These are phyloP conservation scores for Ploettnerulaceae sp. DNA, from an alignment of 2,329 filamentous ascomycete genomes.

Conservation along the genomic window DNA sequence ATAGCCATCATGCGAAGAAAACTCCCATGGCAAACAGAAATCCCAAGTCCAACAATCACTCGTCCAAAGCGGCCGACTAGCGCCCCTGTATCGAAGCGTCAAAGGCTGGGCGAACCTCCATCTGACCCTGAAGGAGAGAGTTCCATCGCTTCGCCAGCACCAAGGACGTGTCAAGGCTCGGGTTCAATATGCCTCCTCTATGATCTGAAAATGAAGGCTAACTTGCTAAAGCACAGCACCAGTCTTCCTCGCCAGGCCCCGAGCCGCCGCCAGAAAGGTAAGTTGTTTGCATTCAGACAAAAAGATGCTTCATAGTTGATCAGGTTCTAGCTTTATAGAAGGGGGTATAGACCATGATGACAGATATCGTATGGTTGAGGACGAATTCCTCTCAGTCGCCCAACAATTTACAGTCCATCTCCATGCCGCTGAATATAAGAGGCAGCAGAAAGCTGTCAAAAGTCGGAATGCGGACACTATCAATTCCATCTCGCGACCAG, in stretches of 20 bases:
- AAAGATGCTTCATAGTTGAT: slow-evolving; percentile 14
- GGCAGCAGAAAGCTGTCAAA: slow-evolving; percentile 55
- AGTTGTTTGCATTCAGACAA: slow-evolving; percentile 5
- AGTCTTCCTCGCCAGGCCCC: slow-evolving; percentile 49
- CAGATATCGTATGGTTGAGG: slow-evolving; percentile 76
- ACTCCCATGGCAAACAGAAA: slow-evolving; percentile 25
- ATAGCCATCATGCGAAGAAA: slow-evolving; percentile 25
- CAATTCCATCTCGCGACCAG: slow-evolving; percentile 37
- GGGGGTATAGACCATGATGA: slow-evolving; percentile 64
- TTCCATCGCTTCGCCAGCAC: not conserved
- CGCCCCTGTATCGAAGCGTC: slow-evolving; percentile 15
- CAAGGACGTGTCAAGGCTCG: not conserved
- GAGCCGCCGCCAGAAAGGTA: slow-evolving; percentile 45
- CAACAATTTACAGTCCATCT: slow-evolving; percentile 68
- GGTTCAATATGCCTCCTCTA: not conserved
- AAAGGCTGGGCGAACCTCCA: slow-evolving; percentile 4
- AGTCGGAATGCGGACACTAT: slow-evolving; percentile 47
- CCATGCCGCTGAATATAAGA: slow-evolving; percentile 71
- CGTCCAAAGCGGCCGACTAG: slow-evolving; percentile 8
- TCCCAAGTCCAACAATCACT: slow-evolving; percentile 8
- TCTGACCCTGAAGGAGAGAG: slow-evolving; percentile 9
- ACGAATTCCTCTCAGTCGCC: slow-evolving; percentile 66
- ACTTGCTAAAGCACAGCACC: slow-evolving; percentile 31
- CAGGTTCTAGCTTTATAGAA: slow-evolving; percentile 47
- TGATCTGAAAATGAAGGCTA: not conserved